Conservation (phyloP, 768 basidiomycete genomes). For the Mrakia gelida region DNA sequence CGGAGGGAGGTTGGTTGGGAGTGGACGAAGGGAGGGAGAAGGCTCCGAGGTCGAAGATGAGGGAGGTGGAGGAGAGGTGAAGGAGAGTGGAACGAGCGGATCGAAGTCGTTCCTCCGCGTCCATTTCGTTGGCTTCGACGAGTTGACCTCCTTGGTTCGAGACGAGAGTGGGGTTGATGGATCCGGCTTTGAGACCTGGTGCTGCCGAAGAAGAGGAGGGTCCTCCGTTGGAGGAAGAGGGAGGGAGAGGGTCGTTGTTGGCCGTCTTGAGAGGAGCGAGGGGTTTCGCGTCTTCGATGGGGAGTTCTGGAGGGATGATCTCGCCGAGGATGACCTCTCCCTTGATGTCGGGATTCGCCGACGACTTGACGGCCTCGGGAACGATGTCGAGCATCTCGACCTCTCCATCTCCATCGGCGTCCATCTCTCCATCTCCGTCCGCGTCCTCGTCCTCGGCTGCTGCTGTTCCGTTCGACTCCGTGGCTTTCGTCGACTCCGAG, state of each 20-base stretch:
- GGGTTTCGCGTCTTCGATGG: conserved; percentile 40
- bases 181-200: neutral
- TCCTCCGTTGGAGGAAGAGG: neutral
- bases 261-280: neutral
- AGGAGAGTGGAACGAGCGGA: conserved; percentile 1
- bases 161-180: neutral
- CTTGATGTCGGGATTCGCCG: neutral
- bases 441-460: conserved; percentile 33
- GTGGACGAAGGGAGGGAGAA: neutral
- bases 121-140: neutral
- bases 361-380: neutral
- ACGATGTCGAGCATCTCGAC: conserved; percentile 19
- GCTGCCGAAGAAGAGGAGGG: neutral
- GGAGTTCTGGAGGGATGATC: conserved; percentile 40
- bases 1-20: neutral
- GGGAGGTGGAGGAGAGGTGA: neutral
- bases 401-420: conserved; percentile 17
- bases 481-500: conserved; percentile 23
- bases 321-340: conserved; percentile 1
- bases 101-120: conserved; percentile 1
- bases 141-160: neutral
- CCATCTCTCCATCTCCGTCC: conserved; percentile 22
- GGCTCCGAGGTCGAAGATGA: conserved; percentile 3
- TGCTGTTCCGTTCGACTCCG: neutral
- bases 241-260: conserved; percentile 1